Base-by-base conservation (phyloP, 2,329 filamentous ascomycete genomes). In the Epichloe scottii region DNA sequence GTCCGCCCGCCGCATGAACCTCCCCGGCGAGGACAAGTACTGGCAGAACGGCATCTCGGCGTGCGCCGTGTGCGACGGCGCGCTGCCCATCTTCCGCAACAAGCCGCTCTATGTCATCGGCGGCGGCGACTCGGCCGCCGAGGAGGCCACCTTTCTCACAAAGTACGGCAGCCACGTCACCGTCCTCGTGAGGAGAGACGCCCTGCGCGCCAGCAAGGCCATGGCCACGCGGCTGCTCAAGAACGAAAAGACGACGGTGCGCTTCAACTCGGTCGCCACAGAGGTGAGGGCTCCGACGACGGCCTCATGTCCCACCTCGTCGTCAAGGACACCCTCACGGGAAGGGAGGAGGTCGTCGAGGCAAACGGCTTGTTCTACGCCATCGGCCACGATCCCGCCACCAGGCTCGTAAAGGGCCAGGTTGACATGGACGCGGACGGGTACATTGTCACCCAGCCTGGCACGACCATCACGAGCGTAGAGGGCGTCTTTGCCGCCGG, bases 1-100 rank as follows among this genome's bases (percentile, higher is more conserved):
- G 46, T 95, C 91, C 56, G 93, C 93, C 37, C 79, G 87, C 58
- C 81, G 94, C 56, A 74, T 98, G 51, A 75, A 85, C 66, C 79
- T 98, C 45, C 75, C 82, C 12, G 94, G 93, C 50, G 93, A 98
- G 75, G 87, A 95, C 51, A 87, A 84, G 68, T 98, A 89, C 79
- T 98, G 94, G 94, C 90, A 95, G 67, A 93, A 87, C 67, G 93
- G 93, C 59, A 89, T 98, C 65, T 93, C 86, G 49, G 93, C 93
- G 47, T 98, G 93, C 71, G 93, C 93, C 35, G 93, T 98, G 46
- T 98, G 93, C 71, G 93, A 98, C 65, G 93, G 93, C 57, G 93
- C 90, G 47, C 85, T 97, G 45, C 93, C 93, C 54, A 96, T 98
- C 68, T 98, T 95, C 83, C 81, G 91, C 61, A 89, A 96, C 70